Base-by-base conservation (phyloP, 179 eudicot genomes). In the Sideroxylon spinosum region DNA sequence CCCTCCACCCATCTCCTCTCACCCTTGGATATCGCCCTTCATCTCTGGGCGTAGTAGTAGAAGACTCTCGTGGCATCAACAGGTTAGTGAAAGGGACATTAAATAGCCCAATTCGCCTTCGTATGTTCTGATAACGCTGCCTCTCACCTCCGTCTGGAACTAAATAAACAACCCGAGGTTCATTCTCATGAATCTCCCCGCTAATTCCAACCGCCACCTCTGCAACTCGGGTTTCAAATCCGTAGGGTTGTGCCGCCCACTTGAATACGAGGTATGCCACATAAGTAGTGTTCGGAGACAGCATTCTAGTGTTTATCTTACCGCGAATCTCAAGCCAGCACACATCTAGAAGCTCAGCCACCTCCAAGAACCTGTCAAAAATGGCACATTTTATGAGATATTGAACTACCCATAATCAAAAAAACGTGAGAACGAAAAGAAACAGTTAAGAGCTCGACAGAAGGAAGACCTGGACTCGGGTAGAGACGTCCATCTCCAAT, bases 321-420 rank as follows among this genome's bases (percentile, higher is more conserved):
- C 92, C 96, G 2, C 78, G 75, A 76, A 93, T 89, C 49, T 93
- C 96, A 75, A 93, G 84, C 97, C 96, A 93, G 73, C 89, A 87
- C 17, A 89, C 93, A 11, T 67, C 61, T 20, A 81, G 20, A 17
- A 93, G 86, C 79, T 93, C 90, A 0, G 83, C 91, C 48, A 79
- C 88, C 84, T 93, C 91, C 0, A 61, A 10, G 52, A 93, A 91
- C 82, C 97, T 93, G 83, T 5, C 59, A 14, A 23, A 72, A 57
- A 3, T 4, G 32, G 44, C 44, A 37, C 4, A 25, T 50, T 72
- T 72, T 23, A n/a, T 44, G 57, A 8, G 44, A 37, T 0, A 14
- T 32, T 6, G 28, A 62, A 55, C 29, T 7, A 9, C 19, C 6
- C 17, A 17, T 28, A n/a, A 65, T 65, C 49, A 64, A 25, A 50